A percentile compares a stretch with the other conserved stretches of the same genome.
phyloP scores from a whole-genome alignment of 1,284 basidiomycete genomes.

The Apiotrichum siamense region DNA sequence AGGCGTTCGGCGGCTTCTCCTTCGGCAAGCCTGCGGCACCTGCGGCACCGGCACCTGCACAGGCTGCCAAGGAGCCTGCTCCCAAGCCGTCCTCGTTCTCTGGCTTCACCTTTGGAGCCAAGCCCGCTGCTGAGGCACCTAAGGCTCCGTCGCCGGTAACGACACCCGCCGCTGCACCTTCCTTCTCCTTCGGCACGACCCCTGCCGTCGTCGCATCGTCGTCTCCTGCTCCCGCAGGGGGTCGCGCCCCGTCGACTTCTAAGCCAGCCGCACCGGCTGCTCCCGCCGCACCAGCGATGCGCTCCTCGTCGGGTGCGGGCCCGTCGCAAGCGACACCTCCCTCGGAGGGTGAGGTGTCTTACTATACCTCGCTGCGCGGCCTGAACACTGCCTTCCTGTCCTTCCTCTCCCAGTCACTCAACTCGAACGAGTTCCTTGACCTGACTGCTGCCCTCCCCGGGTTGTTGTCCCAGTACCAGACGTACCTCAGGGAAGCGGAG shows the following conservation, averaged over 20 bases:
- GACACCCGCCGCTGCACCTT: not conserved
- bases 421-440: constrained; percentile 71
- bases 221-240: not conserved
- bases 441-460: constrained; percentile 48
- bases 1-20: constrained; percentile 25
- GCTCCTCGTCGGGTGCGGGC: constrained; percentile 25
- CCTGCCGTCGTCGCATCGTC: constrained; percentile 1
- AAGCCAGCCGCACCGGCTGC: constrained; percentile 11
- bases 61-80: not conserved
- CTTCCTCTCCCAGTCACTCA: constrained; percentile 58
- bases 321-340: constrained; percentile 25
- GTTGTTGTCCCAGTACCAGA: constrained; percentile 62
- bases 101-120: not conserved
- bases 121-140: not conserved
- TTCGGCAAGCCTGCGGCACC: constrained; percentile 5
- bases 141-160: too few species aligned
- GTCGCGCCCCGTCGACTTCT: not conserved
- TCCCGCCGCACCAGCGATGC: constrained; percentile 9
- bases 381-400: constrained; percentile 68
- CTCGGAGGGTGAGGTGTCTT: constrained; percentile 50
- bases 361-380: constrained; percentile 70
- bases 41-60: constrained; percentile 3
- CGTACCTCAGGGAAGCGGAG: constrained; percentile 56
- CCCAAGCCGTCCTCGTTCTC: not conserved
- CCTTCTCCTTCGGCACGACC: constrained; percentile 9